Evolutionary conservation across 2,329 filamentous ascomycete species (phyloP).

Genomic region (Proliferodiscus dingleyae): DNA sequence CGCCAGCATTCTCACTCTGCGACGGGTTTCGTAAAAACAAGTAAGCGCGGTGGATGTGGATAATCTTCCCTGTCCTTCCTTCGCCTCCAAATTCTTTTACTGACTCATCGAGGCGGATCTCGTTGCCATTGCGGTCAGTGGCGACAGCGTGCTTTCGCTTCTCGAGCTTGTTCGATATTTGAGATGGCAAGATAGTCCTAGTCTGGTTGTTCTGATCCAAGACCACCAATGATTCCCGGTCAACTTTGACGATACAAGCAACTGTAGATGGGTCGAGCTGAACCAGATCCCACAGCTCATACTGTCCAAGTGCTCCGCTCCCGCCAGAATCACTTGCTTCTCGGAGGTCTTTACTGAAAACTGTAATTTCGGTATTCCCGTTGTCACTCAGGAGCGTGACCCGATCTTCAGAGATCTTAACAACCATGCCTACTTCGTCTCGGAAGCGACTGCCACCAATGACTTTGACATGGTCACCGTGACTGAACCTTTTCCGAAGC

Average conservation of each 20-base stretch:
- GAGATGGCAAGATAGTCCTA: constrained; percentile 79
- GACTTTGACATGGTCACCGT: constrained; percentile 97
- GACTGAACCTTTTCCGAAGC: constrained; percentile 84
- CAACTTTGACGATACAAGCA: constrained; percentile 89
- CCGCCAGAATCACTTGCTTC: constrained; percentile 90
- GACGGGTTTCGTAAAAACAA: constrained; percentile 85
- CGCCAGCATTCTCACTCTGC: constrained; percentile 78
- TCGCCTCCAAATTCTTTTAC: constrained; percentile 88
- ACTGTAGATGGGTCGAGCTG: constrained; percentile 91
- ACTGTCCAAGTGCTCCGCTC: constrained; percentile 79
- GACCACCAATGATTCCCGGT: constrained; percentile 84
- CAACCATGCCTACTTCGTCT: constrained; percentile 95
- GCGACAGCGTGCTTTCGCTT: constrained; percentile 80
- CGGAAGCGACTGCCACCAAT: constrained; percentile 92
- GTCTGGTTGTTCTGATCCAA: constrained; percentile 85
- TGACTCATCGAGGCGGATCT: constrained; percentile 86
- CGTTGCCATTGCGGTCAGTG: constrained; percentile 86
- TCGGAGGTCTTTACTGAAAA: constrained; percentile 94
- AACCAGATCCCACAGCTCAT: constrained; percentile 87
- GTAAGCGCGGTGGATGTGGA: constrained; percentile 90
- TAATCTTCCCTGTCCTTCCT: constrained; percentile 78
- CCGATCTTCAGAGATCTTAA: constrained; percentile 85
- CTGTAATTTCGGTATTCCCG: constrained; percentile 87
- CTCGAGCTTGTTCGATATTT: constrained; percentile 84
- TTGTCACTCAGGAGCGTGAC: constrained; percentile 92